Evolutionary conservation across 805 yeast species (phyloP).

Genomic region (Yarrowia deformans): DNA sequence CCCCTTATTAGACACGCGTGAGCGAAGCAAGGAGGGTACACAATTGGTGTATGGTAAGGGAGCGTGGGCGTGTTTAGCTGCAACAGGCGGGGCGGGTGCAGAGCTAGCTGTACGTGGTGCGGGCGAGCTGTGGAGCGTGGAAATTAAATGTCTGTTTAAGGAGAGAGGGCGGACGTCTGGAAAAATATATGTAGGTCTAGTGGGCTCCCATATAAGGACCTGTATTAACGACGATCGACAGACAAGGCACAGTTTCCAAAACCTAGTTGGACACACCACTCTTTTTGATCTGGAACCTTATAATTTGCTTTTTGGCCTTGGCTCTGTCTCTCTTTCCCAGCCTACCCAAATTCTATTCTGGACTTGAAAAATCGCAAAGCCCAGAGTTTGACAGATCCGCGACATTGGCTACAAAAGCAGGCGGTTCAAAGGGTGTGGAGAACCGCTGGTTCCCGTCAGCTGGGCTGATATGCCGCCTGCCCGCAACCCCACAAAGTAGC

Average conservation of each 20-base stretch:
- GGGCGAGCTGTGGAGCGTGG: background rate
- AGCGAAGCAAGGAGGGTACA: constrained; percentile 26
- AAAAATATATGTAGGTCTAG: background rate
- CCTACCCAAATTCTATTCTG: background rate
- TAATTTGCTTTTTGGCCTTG: constrained; percentile 8
- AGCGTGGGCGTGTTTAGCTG: constrained; percentile 16
- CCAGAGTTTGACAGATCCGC: background rate
- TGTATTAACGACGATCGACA: constrained; percentile 17
- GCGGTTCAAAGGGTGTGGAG: no score
- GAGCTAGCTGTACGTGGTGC: background rate
- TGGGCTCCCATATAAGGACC: constrained; percentile 15
- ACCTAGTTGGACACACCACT: background rate
- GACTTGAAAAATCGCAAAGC: background rate
- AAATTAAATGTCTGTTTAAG: background rate
- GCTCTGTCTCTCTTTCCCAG: constrained; percentile 9
- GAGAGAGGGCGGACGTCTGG: background rate
- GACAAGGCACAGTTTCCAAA: constrained; percentile 16
- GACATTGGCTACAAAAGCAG: background rate
- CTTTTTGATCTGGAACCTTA: constrained; percentile 33
- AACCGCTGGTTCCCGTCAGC: no score
- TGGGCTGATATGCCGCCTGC: no score
- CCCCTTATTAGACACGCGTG: constrained; percentile 35
- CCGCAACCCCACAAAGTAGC: no score
- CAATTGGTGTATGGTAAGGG: background rate
- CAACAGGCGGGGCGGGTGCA: constrained; percentile 1